Conservation (phyloP, 768 basidiomycete species). For the Daedaleopsis sinensis region DNA sequence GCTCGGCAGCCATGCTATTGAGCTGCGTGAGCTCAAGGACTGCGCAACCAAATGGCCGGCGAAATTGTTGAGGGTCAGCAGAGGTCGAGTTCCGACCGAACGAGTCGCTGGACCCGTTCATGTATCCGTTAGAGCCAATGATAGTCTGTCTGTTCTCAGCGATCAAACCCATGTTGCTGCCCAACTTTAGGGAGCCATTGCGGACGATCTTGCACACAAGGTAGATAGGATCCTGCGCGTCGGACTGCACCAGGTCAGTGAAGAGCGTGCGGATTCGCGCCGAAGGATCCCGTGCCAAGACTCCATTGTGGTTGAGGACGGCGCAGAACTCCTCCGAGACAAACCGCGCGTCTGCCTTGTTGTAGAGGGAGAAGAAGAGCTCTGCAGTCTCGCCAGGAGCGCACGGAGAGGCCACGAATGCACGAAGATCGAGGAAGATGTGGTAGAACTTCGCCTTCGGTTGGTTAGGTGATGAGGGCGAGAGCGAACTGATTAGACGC, state of each 20-base stretch:
- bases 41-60: constrained; percentile 96
- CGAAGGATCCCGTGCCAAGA: constrained; percentile 76
- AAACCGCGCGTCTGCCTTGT: constrained; percentile 80
- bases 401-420: constrained; percentile 90
- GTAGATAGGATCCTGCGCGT: constrained; percentile 84
- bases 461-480: constrained; percentile 25
- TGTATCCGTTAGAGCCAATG: constrained; percentile 8
- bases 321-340: constrained; percentile 93
- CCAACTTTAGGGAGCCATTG: constrained; percentile 84
- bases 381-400: constrained; percentile 91
- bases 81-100: constrained; percentile 23
- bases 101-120: background rate
- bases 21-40: constrained; percentile 85
- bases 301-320: constrained; percentile 90
- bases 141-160: constrained; percentile 44
- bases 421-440: constrained; percentile 86
- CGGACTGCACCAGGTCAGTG: constrained; percentile 83
- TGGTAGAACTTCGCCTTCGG: constrained; percentile 76
- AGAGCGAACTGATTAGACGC: constrained; percentile 38
- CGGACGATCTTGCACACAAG: constrained; percentile 90
- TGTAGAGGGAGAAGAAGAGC: constrained; percentile 92
- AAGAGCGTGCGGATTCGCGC: constrained; percentile 85
- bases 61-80: constrained; percentile 53
- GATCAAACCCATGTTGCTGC: constrained; percentile 51
- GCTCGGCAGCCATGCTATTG: constrained; percentile 65